Evolutionary conservation across 2,329 filamentous ascomycete species (phyloP).

Genomic region (Verticillium nonalfalfae): DNA sequence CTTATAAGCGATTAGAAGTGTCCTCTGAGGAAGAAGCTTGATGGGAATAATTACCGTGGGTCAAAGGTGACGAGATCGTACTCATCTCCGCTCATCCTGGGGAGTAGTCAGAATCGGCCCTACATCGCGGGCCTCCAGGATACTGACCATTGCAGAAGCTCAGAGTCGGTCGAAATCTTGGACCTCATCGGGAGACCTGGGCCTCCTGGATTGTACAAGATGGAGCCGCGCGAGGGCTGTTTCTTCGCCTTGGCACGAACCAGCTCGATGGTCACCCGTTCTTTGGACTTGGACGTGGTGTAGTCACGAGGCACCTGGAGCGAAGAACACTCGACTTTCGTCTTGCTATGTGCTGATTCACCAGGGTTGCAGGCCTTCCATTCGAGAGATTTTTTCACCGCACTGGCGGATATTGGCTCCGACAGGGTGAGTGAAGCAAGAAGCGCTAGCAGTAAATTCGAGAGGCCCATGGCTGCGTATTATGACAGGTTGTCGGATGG

Average conservation of each 20-base stretch:
- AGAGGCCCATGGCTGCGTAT: no score
- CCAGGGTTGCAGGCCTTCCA: not conserved
- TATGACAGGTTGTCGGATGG: no score
- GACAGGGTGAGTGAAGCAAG: no score
- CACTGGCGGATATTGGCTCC: no score
- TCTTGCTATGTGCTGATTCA: not conserved
- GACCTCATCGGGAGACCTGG: slow-evolving; percentile 11
- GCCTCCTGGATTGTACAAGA: slow-evolving; percentile 22
- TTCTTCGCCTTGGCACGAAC: slow-evolving; percentile 6
- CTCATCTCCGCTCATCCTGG: slow-evolving; percentile 15
- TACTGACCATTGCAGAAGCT: not conserved
- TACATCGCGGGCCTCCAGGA: not conserved
- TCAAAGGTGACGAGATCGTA: slow-evolving; percentile 19
- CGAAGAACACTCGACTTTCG: not conserved
- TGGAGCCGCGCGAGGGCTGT: slow-evolving; percentile 18
- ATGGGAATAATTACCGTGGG: slow-evolving; percentile 14
- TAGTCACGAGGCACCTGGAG: not conserved
- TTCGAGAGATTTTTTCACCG: no score
- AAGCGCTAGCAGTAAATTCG: no score
- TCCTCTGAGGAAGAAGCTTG: no score
- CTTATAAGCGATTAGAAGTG: slow-evolving; percentile 3
- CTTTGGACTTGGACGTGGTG: not conserved
- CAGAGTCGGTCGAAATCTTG: not conserved
- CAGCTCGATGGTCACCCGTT: slow-evolving; percentile 6
- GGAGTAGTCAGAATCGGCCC: not conserved